These are phyloP conservation scores for Saccharum officinarum DNA, from an alignment of 176 grass and related monocot genomes.

Conservation along the genomic window DNA sequence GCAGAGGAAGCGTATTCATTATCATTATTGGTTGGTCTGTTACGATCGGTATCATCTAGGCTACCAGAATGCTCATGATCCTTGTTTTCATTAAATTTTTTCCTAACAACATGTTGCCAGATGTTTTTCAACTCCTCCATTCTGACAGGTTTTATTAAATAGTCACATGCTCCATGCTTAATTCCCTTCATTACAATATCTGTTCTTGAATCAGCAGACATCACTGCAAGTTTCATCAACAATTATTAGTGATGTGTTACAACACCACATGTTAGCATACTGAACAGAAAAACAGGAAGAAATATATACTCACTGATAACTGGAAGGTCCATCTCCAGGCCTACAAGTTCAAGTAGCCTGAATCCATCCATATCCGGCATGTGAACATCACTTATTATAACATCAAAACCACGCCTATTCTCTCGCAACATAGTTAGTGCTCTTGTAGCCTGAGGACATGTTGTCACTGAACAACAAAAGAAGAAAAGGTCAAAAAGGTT, in stretches of 20 bases:
- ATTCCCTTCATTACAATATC: conserved; percentile 99
- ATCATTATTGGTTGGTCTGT: conserved; percentile 58
- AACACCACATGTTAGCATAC: neutral
- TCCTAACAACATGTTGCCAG: conserved; percentile 98
- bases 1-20: conserved; percentile 72
- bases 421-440: conserved; percentile 89
- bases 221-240: conserved; percentile 65
- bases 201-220: conserved; percentile 94
- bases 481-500: neutral
- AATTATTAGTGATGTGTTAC: conserved; percentile 21
- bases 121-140: conserved; percentile 98
- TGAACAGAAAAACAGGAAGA: neutral
- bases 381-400: conserved; percentile 97
- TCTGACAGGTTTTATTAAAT: conserved; percentile 92
- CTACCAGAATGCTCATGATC: conserved; percentile 91
- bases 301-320: conserved; percentile 92
- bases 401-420: conserved; percentile 83
- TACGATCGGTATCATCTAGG: conserved; percentile 77
- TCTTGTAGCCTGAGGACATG: conserved; percentile 71
- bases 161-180: conserved; percentile 96
- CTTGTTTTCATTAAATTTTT: conserved; percentile 71
- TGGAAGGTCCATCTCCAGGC: conserved; percentile 98
- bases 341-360: conserved; percentile 92
- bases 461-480: conserved; percentile 66
- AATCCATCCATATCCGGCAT: conserved; percentile 99